Evolutionary conservation across 495 filamentous ascomycete genomes (phyloP), one percentile per base, ranked within the genome.

Genomic region (Alectoria sarmentosa): DNA sequence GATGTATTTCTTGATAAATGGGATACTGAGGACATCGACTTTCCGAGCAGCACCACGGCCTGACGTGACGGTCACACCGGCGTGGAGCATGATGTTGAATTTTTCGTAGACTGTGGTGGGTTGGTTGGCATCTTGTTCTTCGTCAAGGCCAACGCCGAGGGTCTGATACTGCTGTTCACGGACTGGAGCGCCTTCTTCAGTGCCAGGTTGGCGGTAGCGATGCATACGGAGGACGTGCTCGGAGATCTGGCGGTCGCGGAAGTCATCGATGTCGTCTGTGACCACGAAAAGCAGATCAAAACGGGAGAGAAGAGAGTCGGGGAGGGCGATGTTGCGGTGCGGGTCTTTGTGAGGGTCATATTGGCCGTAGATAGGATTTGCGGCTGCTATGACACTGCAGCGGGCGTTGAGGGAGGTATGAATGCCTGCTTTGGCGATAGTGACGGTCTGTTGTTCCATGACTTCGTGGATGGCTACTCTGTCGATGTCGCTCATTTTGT

Each of bases 391-490:
- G 64, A 99, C 94, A 79, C 90, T 94, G 78, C 95, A 99, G 49
- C 94, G 86, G 39, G 94, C 95, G 70, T 99, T 99, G 63, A 99
- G 84, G 28, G 91, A 96, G 9, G 94, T 99, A 76, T 99, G 94
- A 58, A 99, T 99, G 68, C 94, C 94, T 7, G 94, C 94, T 77
- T 99, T 99, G 36, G 94, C 94, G 70, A 99, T 98, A 36, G 94
- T 99, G 65, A 99, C 94, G 0, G 94, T 99, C 74, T 99, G 94
- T 78, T 99, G 94, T 76, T 99, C 94, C 94, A 99, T 99, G 63
- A 99, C 94, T 90, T 99, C 94, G 83, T 99, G 94, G 70, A 99
- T 99, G 56, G 94, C 94, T 28, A 99, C 94, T 68, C 94, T 87
- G 74, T 99, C 94, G 44, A 98, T 88, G 75, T 98, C 94, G 67